Evolutionary conservation across 495 filamentous ascomycete species (phyloP).

Genomic region (Annulohypoxylon bovei): DNA sequence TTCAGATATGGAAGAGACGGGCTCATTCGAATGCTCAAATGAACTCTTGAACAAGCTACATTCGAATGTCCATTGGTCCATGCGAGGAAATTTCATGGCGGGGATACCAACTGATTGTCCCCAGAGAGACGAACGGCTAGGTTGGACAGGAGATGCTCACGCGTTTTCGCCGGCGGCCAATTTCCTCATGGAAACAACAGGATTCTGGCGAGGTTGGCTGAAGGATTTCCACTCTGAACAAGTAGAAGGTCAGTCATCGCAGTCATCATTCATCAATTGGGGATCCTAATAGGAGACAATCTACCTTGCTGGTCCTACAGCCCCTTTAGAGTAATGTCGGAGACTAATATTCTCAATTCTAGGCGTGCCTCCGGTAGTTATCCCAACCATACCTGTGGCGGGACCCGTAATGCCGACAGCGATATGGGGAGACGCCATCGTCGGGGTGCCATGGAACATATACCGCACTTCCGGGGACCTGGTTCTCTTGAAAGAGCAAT

Average conservation of each 20-base stretch:
- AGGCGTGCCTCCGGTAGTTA: constrained; percentile 52
- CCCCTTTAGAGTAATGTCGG: neutral
- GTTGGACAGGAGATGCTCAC: constrained; percentile 66
- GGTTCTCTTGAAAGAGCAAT: constrained; percentile 54
- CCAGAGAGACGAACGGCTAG: constrained; percentile 64
- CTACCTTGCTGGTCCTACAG: neutral
- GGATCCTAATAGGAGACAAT: too few relatives aligned
- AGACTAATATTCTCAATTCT: neutral
- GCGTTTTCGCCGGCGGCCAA: constrained; percentile 60
- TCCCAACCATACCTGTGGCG: constrained; percentile 51
- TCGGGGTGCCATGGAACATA: constrained; percentile 56
- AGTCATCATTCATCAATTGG: too few relatives aligned
- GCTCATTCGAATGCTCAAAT: constrained; percentile 60
- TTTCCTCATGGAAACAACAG: constrained; percentile 61
- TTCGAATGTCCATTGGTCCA: constrained; percentile 61
- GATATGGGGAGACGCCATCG: constrained; percentile 58
- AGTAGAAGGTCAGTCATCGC: constrained; percentile 26
- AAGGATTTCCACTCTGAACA: constrained; percentile 57
- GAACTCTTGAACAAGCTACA: constrained; percentile 60
- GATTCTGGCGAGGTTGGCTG: constrained; percentile 62
- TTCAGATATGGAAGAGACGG: constrained; percentile 60
- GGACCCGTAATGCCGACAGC: constrained; percentile 41
- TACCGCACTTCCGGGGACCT: constrained; percentile 57
- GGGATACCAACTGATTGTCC: constrained; percentile 65
- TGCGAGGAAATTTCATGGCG: constrained; percentile 66